These are phyloP conservation scores for Coprinopsis sp. DNA, from an alignment of 768 basidiomycete species.

Conservation along the genomic window DNA sequence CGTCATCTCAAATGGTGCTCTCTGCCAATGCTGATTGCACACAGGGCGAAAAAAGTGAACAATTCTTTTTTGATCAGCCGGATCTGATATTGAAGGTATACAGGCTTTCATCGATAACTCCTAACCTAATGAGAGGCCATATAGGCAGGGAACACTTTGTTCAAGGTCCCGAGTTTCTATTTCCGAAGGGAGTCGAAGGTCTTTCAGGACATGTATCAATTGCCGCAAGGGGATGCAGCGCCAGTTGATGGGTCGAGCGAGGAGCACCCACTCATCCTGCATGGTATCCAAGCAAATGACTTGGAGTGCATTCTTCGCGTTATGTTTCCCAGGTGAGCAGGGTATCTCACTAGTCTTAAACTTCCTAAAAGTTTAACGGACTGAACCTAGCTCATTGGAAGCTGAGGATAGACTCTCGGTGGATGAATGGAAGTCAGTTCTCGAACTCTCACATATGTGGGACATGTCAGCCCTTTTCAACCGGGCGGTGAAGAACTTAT, in stretches of 20 bases:
- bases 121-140: no score
- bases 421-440: constrained; percentile 32
- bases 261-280: constrained; percentile 23
- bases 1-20: no score
- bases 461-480: constrained; percentile 24
- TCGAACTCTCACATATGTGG: constrained; percentile 37
- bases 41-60: no score
- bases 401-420: neutral
- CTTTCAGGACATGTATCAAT: constrained; percentile 29
- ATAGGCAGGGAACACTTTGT: constrained; percentile 35
- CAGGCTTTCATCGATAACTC: no score
- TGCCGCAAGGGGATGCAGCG: constrained; percentile 20
- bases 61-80: no score
- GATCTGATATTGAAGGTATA: no score
- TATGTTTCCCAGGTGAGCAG: neutral
- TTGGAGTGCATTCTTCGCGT: neutral
- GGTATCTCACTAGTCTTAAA: neutral
- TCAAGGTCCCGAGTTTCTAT: constrained; percentile 33
- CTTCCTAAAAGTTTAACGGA: neutral
- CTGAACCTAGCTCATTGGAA: neutral
- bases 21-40: no score
- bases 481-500: constrained; percentile 24
- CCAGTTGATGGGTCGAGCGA: constrained; percentile 23
- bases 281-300: constrained; percentile 15
- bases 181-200: constrained; percentile 30